Conservation (phyloP, 257 asterid genomes). For the Oldenlandia corymbosa region DNA sequence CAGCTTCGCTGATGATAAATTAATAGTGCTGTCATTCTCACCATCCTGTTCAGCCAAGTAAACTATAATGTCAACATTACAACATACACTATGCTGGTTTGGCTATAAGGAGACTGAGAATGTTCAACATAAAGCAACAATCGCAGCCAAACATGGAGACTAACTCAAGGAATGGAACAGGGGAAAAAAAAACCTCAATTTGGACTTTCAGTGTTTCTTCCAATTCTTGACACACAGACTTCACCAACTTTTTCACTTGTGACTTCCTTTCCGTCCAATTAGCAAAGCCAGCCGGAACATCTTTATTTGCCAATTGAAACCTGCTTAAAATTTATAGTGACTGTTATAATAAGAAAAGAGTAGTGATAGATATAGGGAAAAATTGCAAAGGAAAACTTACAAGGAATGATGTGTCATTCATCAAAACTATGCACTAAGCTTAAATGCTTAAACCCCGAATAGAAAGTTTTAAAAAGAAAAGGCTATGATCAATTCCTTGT, state of each 20-base stretch:
- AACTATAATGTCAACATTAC: conserved; percentile 13
- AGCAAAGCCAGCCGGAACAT: conserved; percentile 53
- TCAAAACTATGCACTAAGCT: no score
- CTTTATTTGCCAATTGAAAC: conserved; percentile 64
- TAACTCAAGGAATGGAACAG: conserved; percentile 9
- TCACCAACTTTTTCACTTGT: conserved; percentile 34
- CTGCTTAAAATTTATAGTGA: conserved; percentile 26
- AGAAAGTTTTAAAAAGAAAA: no score
- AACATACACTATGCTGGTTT: no score
- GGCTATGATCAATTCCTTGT: no score
- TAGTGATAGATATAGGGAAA: no score
- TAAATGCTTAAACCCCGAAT: no score
- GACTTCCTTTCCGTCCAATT: conserved; percentile 50
- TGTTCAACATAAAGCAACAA: no score
- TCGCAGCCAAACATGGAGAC: not conserved
- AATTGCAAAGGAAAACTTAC: no score
- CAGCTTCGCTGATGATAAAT: conserved; percentile 26
- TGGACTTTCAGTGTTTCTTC: conserved; percentile 37
- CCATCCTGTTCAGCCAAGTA: conserved; percentile 39
- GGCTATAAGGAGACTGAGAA: no score
- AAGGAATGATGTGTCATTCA: no score
- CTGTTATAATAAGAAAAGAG: not conserved
- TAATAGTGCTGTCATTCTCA: conserved; percentile 32
- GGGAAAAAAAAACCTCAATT: conserved; percentile 45
- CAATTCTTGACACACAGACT: conserved; percentile 58